A percentile compares a stretch with the other conserved stretches of the same genome.
Conservation (phyloP, 129 eudicot genomes). For the Calendula officinalis region DNA sequence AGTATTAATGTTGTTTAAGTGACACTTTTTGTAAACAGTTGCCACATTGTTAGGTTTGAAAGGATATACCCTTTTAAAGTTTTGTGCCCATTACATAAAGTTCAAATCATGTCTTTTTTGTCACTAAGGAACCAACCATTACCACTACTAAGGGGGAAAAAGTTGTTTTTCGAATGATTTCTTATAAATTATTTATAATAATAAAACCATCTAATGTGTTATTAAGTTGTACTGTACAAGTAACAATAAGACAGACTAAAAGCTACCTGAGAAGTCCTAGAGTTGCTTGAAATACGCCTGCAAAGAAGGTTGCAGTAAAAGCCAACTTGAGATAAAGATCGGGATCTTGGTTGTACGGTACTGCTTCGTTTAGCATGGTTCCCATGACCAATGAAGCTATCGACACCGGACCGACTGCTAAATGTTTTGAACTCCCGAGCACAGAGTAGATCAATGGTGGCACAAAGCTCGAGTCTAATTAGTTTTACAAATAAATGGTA, state of each 20-base stretch:
- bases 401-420: conserved; percentile 88
- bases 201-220: conserved; percentile 1
- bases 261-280: conserved; percentile 73
- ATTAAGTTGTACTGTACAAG: not conserved
- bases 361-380: conserved; percentile 69
- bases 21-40: not conserved
- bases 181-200: too few species aligned
- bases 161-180: too few species aligned
- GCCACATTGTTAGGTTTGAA: conserved; percentile 15
- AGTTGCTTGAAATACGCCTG: conserved; percentile 87
- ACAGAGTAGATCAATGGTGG: conserved; percentile 87
- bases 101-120: conserved; percentile 11
- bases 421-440: conserved; percentile 82
- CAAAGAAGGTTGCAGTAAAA: conserved; percentile 78
- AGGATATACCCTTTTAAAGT: conserved; percentile 38
- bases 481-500: not conserved
- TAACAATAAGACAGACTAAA: not conserved
- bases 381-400: conserved; percentile 95
- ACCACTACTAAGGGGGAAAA: too few species aligned
- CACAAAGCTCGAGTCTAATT: conserved; percentile 90
- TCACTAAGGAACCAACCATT: too few species aligned
- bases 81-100: conserved; percentile 41
- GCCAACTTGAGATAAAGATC: conserved; percentile 70
- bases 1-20: too few species aligned
- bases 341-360: conserved; percentile 54